Evolutionary conservation across 1,284 basidiomycete genomes (phyloP).

Genomic region (Cutaneotrichosporon sp.): DNA sequence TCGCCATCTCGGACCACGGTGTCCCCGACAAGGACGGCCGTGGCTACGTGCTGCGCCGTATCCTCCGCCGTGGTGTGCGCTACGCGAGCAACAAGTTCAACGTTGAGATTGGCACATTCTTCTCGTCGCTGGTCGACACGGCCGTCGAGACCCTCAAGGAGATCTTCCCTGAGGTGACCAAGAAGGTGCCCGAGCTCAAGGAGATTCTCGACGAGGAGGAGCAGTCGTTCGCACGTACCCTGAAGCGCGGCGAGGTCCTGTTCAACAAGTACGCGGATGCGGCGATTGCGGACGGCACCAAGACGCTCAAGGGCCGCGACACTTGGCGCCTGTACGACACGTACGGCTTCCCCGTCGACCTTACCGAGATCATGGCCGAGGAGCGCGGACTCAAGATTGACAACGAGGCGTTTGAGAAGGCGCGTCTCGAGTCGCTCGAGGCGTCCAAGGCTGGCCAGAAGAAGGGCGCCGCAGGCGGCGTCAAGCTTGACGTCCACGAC

Average conservation of each 20-base stretch:
- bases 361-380: slow-evolving; percentile 96
- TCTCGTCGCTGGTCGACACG: slow-evolving; percentile 84
- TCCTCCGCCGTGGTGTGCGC: slow-evolving; percentile 83
- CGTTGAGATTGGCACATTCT: slow-evolving; percentile 91
- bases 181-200: slow-evolving; percentile 77
- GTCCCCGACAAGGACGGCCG: slow-evolving; percentile 93
- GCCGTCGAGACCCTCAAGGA: slow-evolving; percentile 83
- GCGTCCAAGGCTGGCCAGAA: slow-evolving; percentile 74
- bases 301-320: slow-evolving; percentile 77
- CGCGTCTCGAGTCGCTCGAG: slow-evolving; percentile 81
- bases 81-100: slow-evolving; percentile 94
- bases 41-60: slow-evolving; percentile 90
- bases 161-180: slow-evolving; percentile 89
- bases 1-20: slow-evolving; percentile 93
- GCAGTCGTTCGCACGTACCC: slow-evolving; percentile 89
- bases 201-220: slow-evolving; percentile 98
- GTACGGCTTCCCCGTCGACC: slow-evolving; percentile 95
- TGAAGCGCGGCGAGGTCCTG: slow-evolving; percentile 93
- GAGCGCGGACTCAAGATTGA: slow-evolving; percentile 83
- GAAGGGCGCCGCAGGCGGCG: slow-evolving; percentile 61
- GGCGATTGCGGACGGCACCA: slow-evolving; percentile 61
- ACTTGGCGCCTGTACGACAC: slow-evolving; percentile 98
- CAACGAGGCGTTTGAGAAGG: slow-evolving; percentile 82
- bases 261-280: slow-evolving; percentile 84
- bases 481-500: slow-evolving; percentile 96